phyloP scores from a whole-genome alignment of 345 rosid genomes.

The Hevea brasiliensis region DNA sequence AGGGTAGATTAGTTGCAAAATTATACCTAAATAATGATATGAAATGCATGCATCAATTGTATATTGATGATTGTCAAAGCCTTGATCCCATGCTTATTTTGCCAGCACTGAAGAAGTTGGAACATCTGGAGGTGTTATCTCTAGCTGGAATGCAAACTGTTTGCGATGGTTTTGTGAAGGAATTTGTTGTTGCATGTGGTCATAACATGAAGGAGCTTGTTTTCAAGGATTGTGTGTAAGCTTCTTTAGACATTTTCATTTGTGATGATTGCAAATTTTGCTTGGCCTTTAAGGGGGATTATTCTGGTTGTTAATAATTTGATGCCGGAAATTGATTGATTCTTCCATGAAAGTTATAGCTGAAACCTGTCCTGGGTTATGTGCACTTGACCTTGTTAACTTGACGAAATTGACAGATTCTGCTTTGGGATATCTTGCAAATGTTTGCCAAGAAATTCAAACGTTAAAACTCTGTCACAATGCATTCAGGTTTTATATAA shows the following conservation, averaged over 20 bases:
- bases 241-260: constrained; percentile 5
- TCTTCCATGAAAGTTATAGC: constrained; percentile 67
- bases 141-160: constrained; percentile 63
- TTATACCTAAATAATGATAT: too few relatives aligned
- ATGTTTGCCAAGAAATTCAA: constrained; percentile 60
- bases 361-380: constrained; percentile 57
- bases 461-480: constrained; percentile 66
- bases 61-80: constrained; percentile 74
- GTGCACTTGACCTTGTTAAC: constrained; percentile 61
- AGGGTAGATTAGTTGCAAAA: too few relatives aligned
- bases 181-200: constrained; percentile 47
- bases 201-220: constrained; percentile 64
- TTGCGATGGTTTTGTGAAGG: constrained; percentile 52
- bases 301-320: constrained; percentile 18
- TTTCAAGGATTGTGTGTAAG: constrained; percentile 69
- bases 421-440: constrained; percentile 74
- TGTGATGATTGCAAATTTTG: constrained; percentile 11
- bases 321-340: constrained; percentile 78
- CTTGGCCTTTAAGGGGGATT: constrained; percentile 10
- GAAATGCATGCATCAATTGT: too few relatives aligned
- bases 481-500: constrained; percentile 56
- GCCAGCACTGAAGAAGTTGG: constrained; percentile 61
- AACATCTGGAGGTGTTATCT: constrained; percentile 68
- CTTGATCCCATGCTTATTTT: constrained; percentile 57
- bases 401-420: constrained; percentile 74